Conservation (phyloP, 2,329 filamentous ascomycete species). For the Diplodia scrobiculata region DNA sequence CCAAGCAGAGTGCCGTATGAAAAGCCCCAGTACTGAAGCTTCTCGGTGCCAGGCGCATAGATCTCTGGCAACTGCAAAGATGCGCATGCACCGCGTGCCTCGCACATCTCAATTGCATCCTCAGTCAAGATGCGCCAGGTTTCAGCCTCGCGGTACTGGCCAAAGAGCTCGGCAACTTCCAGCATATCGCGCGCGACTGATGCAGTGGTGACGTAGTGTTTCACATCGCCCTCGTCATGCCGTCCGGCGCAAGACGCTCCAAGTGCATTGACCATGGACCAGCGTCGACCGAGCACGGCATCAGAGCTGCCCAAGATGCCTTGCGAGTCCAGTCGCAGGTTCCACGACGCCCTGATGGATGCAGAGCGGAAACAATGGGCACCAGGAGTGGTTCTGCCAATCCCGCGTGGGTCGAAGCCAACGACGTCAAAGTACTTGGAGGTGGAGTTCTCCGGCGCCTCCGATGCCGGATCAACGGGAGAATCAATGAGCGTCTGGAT, state of each 20-base stretch:
- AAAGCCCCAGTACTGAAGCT: conserved; percentile 51
- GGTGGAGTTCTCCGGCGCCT: conserved; percentile 33
- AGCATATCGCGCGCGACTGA: conserved; percentile 55
- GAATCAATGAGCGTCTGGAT: conserved; percentile 41
- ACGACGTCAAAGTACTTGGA: conserved; percentile 49
- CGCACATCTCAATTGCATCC: conserved; percentile 4
- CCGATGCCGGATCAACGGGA: conserved; percentile 12
- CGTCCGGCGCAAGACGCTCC: conserved; percentile 38
- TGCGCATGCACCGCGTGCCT: conserved; percentile 6
- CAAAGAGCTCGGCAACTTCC: conserved; percentile 51
- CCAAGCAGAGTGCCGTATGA: conserved; percentile 53
- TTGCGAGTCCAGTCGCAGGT: conserved; percentile 42
- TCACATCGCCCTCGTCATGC: conserved; percentile 43
- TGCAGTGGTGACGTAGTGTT: conserved; percentile 51
- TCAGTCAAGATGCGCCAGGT: conserved; percentile 28
- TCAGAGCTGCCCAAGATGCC: conserved; percentile 48
- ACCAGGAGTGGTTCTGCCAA: conserved; percentile 42
- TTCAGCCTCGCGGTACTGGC: conserved; percentile 41
- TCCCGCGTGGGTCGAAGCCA: conserved; percentile 51
- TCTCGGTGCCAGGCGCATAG: conserved; percentile 38
- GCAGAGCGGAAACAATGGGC: conserved; percentile 42
- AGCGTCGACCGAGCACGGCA: conserved; percentile 47
- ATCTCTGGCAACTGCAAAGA: conserved; percentile 14
- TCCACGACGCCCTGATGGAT: conserved; percentile 43
- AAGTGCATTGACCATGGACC: conserved; percentile 47